Percentiles rank a stretch among this genome's conserved stretches.
phyloP scores from a whole-genome alignment of 352 stramenopile genomes.

The Phytophthora chlamydospora region DNA sequence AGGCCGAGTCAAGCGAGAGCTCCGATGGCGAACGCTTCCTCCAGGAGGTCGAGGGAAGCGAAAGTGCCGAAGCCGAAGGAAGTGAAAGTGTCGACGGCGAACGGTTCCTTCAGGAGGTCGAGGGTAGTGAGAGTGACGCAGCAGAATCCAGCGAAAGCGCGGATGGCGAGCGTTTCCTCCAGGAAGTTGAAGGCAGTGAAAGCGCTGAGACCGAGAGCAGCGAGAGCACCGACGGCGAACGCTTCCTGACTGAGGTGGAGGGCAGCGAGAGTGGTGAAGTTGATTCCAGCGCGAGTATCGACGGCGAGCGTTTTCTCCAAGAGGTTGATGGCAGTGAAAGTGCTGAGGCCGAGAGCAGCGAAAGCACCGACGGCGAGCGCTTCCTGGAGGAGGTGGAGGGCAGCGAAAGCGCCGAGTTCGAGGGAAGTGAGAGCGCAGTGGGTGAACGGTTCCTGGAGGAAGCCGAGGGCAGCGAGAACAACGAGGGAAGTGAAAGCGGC shows the following conservation, averaged over 20 bases:
- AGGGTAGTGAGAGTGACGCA: neutral
- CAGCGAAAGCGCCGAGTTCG: neutral
- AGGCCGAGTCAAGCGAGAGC: constrained; percentile 1
- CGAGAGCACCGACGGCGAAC: constrained; percentile 2
- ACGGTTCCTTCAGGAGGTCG: constrained; percentile 3
- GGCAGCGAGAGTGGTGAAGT: constrained; percentile 6
- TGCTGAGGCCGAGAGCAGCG: neutral
- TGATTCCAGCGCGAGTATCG: constrained; percentile 2
- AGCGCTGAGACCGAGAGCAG: constrained; percentile 1
- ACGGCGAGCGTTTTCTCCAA: constrained; percentile 1
- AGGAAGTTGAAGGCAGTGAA: neutral
- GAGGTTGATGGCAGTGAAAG: constrained; percentile 6
- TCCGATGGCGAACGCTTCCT: constrained; percentile 8
- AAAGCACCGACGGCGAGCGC: neutral
- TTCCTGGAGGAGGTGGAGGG: neutral
- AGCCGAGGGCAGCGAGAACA: too few relatives aligned
- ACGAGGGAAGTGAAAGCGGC: too few relatives aligned
- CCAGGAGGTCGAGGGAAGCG: neutral
- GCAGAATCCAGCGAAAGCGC: neutral
- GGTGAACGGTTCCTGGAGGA: too few relatives aligned
- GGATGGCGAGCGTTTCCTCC: neutral
- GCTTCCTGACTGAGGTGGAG: constrained; percentile 6
- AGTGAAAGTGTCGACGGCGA: neutral
- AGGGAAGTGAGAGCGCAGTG: too few relatives aligned
- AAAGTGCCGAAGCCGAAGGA: neutral